Percentiles rank a stretch among this genome's conserved stretches.
These are phyloP conservation scores for Suillus plorans DNA, from an alignment of 768 basidiomycete genomes.

Conservation along the genomic window DNA sequence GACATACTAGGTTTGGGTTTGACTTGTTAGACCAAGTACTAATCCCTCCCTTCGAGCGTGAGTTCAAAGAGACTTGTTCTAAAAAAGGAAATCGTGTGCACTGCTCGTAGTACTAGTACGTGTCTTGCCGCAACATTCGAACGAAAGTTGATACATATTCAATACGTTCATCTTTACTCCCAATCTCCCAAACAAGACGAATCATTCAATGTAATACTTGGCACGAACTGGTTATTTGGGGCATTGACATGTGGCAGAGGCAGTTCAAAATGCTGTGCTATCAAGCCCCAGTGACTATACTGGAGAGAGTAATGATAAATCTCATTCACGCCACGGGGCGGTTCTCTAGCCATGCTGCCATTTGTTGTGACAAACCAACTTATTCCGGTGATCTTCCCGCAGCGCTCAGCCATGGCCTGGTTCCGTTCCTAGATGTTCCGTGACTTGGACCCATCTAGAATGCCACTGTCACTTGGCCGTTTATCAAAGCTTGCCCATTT, in stretches of 20 bases:
- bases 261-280: neutral
- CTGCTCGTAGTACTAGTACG: neutral
- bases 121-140: too few relatives aligned
- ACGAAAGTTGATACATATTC: too few relatives aligned
- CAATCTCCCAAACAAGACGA: neutral
- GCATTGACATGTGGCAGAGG: neutral
- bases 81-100: neutral
- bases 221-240: neutral
- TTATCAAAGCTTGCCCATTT: neutral
- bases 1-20: constrained; percentile 42
- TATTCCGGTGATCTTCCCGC: neutral
- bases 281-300: neutral
- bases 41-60: neutral
- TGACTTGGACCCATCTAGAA: neutral
- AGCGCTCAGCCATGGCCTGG: constrained; percentile 3
- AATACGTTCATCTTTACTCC: neutral
- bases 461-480: constrained; percentile 3
- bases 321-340: neutral
- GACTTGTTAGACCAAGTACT: neutral
- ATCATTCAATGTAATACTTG: neutral
- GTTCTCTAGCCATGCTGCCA: constrained; percentile 1
- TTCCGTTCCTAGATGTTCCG: constrained; percentile 2
- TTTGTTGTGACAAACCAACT: neutral
- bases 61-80: neutral
- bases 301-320: neutral